These are phyloP conservation scores for Kazachstania psychrophila DNA, from an alignment of 805 yeast genomes.

Conservation along the genomic window DNA sequence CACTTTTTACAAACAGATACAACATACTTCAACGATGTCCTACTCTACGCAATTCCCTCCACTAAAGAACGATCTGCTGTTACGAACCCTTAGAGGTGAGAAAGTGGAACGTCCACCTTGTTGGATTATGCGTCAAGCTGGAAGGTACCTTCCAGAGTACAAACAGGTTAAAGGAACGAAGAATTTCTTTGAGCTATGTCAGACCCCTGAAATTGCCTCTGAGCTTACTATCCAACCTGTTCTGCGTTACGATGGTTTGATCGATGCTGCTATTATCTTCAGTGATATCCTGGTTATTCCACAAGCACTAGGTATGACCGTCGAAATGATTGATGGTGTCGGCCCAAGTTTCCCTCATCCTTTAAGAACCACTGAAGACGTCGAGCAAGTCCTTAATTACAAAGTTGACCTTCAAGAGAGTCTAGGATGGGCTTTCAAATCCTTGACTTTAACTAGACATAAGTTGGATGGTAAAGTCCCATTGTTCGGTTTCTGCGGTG, in stretches of 20 bases:
- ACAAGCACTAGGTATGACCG: slow-evolving; percentile 95
- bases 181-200: slow-evolving; percentile 92
- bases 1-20: too few species aligned
- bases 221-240: slow-evolving; percentile 94
- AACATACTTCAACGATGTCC: too few species aligned
- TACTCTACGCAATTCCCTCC: slow-evolving; percentile 61
- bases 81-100: slow-evolving; percentile 88
- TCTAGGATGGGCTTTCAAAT: slow-evolving; percentile 88
- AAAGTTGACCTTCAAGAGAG: slow-evolving; percentile 66
- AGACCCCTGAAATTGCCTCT: slow-evolving; percentile 88
- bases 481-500: slow-evolving; percentile 89
- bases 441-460: slow-evolving; percentile 84
- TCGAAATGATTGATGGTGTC: slow-evolving; percentile 85
- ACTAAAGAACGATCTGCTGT: slow-evolving; percentile 78
- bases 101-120: slow-evolving; percentile 93
- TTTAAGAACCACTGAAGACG: slow-evolving; percentile 61
- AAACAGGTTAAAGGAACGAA: slow-evolving; percentile 76
- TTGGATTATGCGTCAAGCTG: slow-evolving; percentile 99
- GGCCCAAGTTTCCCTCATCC: slow-evolving; percentile 94
- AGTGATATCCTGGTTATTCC: slow-evolving; percentile 93
- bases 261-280: slow-evolving; percentile 96
- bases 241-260: slow-evolving; percentile 75
- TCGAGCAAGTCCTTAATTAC: slow-evolving; percentile 44
- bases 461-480: slow-evolving; percentile 89
- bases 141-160: slow-evolving; percentile 83